Evolutionary conservation across 495 filamentous ascomycete genomes (phyloP), one percentile per base, ranked within the genome.

Genomic region (Pyronema omphalodes): DNA sequence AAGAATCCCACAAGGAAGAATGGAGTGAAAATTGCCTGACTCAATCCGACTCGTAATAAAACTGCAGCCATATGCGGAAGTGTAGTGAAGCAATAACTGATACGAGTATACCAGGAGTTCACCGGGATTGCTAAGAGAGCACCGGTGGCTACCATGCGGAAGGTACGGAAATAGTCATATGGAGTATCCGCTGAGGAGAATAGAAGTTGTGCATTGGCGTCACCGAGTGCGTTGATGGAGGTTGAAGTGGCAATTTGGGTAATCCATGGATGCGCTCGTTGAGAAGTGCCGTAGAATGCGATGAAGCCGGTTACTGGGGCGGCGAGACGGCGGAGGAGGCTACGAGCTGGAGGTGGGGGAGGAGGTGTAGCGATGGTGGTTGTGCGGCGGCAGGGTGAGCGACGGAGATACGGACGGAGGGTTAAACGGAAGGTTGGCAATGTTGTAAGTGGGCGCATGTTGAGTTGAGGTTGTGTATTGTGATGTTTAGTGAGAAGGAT

Each of bases 1-100:
- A 95, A 95, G 73, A 95, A 94, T 67, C 91, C 93, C 23, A 73
- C 79, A 65, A 88, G 93, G 73, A 94, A 94, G 33, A 87, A 62
- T 0, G 88, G 86, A 8, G 88, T 85, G 69, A 93, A 95, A 63
- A 76, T 70, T 3, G 76, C 64, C 65, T 95, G 88, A 67, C 89
- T 93, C 5, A 94, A 75, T 39, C 74, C 61, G 45, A 95, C 83
- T 65, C 93, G 88, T 8, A 79, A 78, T 49, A 72, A 69, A 44
- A 93, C 70, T 14, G 82, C 86, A 41, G 84, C 66, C 37, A 77
- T 50, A 54, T 81, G 83, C 23, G 81, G 84, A 12, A 77, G 37
- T 17, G 48, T 39, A 14, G 15, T 35, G 29, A 52, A 57, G 35
- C 35, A 15, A 17, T 44, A 33, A 55, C 53, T 15, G 39, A 51